These are phyloP conservation scores for Monilinia fructicola DNA, from an alignment of 2,329 filamentous ascomycete genomes.

Conservation along the genomic window DNA sequence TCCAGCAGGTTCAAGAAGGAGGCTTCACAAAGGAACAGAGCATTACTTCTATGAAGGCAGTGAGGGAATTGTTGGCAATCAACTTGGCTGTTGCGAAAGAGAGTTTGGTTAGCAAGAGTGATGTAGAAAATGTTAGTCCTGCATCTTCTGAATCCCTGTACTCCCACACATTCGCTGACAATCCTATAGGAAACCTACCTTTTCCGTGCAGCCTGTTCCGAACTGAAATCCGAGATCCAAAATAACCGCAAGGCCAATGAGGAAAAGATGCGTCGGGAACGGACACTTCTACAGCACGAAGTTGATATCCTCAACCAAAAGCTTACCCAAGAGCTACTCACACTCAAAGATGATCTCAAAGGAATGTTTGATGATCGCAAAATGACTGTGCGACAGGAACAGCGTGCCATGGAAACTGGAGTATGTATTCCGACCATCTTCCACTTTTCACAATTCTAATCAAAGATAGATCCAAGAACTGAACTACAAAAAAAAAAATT, in stretches of 20 bases:
- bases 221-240: conserved; percentile 82
- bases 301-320: conserved; percentile 88
- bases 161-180: not conserved
- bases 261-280: conserved; percentile 78
- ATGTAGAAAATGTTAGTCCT: conserved; percentile 72
- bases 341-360: conserved; percentile 85
- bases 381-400: conserved; percentile 86
- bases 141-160: not conserved
- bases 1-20: conserved; percentile 70
- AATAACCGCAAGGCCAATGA: conserved; percentile 74
- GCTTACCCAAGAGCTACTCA: conserved; percentile 77
- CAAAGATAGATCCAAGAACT: conserved; percentile 75
- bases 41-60: conserved; percentile 87
- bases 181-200: conserved; percentile 72
- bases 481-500: conserved; percentile 96
- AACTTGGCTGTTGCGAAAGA: conserved; percentile 81
- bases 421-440: conserved; percentile 48
- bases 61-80: conserved; percentile 71
- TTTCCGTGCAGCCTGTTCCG: conserved; percentile 89
- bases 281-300: conserved; percentile 87
- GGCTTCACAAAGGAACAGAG: conserved; percentile 75
- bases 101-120: conserved; percentile 82
- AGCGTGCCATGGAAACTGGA: conserved; percentile 78
- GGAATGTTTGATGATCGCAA: conserved; percentile 96
- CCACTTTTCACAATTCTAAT: not conserved